Evolutionary conservation across 2,329 filamentous ascomycete genomes (phyloP).

Genomic region (Alternaria tenuissima): DNA sequence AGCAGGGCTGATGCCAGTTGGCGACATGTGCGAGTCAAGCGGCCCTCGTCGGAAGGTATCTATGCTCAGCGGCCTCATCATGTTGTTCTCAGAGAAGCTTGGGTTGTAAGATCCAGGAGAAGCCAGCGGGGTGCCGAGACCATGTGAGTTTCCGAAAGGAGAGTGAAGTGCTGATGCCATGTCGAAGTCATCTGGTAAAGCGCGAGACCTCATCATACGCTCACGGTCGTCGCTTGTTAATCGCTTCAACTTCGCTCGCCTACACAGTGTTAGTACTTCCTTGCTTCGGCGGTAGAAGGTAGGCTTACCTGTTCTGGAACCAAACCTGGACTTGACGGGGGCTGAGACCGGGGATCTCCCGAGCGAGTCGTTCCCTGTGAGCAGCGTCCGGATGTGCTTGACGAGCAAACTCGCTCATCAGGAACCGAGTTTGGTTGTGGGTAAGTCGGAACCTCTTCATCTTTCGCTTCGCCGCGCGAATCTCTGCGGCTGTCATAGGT

Average conservation of each 20-base stretch:
- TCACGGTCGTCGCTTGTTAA: slow-evolving; percentile 68
- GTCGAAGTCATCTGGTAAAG: slow-evolving; percentile 67
- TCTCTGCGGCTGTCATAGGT: slow-evolving; percentile 58
- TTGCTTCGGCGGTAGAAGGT: neutral
- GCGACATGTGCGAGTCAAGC: slow-evolving; percentile 71
- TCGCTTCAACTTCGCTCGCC: slow-evolving; percentile 68
- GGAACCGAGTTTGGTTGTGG: slow-evolving; percentile 94
- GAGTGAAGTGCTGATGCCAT: slow-evolving; percentile 67
- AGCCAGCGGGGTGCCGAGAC: slow-evolving; percentile 59
- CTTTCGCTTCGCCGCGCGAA: slow-evolving; percentile 60
- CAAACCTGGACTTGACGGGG: slow-evolving; percentile 95
- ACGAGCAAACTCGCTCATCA: slow-evolving; percentile 96
- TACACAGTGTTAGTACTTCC: slow-evolving; percentile 41
- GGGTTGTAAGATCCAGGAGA: slow-evolving; percentile 55
- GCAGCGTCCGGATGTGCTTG: slow-evolving; percentile 94
- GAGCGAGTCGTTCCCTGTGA: slow-evolving; percentile 83
- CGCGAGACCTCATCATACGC: slow-evolving; percentile 67
- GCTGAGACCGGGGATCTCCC: slow-evolving; percentile 90
- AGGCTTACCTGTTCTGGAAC: slow-evolving; percentile 91
- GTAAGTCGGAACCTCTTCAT: slow-evolving; percentile 88
- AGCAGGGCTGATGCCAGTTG: slow-evolving; percentile 71
- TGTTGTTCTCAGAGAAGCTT: slow-evolving; percentile 61
- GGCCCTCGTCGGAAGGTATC: slow-evolving; percentile 71
- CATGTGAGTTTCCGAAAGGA: slow-evolving; percentile 57
- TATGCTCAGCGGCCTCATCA: slow-evolving; percentile 73